These are phyloP conservation scores for Carex myosuroides DNA, from an alignment of 176 grass and related monocot species.

Conservation along the genomic window DNA sequence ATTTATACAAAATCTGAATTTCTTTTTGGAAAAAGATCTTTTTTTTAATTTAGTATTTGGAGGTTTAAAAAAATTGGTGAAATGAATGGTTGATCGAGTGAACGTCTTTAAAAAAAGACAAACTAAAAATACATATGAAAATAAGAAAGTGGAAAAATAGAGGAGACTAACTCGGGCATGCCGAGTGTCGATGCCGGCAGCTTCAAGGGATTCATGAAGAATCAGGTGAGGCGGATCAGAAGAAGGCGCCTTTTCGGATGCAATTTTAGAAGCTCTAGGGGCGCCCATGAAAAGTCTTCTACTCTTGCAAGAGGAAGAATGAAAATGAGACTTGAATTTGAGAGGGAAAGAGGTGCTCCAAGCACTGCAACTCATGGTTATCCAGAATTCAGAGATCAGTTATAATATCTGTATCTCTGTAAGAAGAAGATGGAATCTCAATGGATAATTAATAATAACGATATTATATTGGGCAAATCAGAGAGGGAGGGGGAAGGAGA, in stretches of 20 bases:
- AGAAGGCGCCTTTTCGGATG: neutral
- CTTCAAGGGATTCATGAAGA: constrained; percentile 71
- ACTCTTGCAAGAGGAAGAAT: neutral
- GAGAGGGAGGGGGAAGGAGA: too few species aligned
- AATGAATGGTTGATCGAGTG: neutral
- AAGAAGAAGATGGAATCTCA: neutral
- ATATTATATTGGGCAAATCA: neutral
- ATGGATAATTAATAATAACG: neutral
- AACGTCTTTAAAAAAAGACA: neutral
- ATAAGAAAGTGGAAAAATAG: neutral
- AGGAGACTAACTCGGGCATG: constrained; percentile 40
- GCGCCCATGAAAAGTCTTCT: neutral
- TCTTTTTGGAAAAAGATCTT: neutral
- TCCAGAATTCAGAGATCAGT: neutral
- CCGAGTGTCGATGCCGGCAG: constrained; percentile 38
- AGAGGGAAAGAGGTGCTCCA: constrained; percentile 4
- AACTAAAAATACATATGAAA: neutral
- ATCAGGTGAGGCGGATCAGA: constrained; percentile 31
- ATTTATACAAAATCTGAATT: neutral
- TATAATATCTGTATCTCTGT: too few species aligned
- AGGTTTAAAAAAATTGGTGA: neutral
- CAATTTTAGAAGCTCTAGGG: constrained; percentile 1
- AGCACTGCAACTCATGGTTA: neutral
- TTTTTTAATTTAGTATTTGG: neutral
- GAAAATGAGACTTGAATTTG: neutral